Conservation (phyloP, 2,329 filamentous ascomycete genomes). For the Metarhizium anisopliae region DNA sequence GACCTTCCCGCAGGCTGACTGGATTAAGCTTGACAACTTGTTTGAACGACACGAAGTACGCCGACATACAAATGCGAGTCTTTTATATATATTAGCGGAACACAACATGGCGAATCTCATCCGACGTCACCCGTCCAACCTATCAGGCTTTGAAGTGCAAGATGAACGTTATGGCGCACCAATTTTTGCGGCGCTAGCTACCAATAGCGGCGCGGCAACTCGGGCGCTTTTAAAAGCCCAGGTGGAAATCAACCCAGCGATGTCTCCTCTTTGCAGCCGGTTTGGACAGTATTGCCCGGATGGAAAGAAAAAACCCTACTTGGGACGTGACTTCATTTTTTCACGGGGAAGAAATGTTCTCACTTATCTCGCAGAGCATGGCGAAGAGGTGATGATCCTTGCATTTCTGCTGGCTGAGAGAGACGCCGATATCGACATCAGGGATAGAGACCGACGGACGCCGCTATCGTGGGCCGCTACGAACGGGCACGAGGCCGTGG, state of each 20-base stretch:
- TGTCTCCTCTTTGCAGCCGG: neutral
- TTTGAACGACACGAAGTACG: conserved; percentile 1
- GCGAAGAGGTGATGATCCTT: conserved; percentile 42
- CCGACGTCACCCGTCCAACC: neutral
- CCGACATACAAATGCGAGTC: neutral
- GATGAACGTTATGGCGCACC: conserved; percentile 7
- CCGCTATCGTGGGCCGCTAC: no score
- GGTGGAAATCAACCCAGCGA: no score
- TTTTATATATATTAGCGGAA: conserved; percentile 7
- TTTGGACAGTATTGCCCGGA: neutral
- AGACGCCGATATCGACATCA: no score
- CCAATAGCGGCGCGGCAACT: neutral
- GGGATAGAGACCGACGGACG: no score
- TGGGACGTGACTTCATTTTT: conserved; percentile 3
- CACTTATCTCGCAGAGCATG: conserved; percentile 25
- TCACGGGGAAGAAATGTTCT: neutral
- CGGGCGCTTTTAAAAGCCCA: neutral
- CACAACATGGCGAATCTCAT: neutral
- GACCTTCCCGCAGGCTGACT: neutral
- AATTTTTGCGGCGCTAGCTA: conserved; percentile 9
- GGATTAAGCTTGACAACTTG: conserved; percentile 1
- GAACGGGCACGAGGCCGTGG: no score
- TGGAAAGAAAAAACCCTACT: no score
- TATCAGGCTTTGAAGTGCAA: rapidly evolving
- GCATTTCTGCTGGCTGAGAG: neutral